These are phyloP conservation scores for Dillenia turbinata DNA, from an alignment of 164 flowering plant genomes.

Conservation along the genomic window DNA sequence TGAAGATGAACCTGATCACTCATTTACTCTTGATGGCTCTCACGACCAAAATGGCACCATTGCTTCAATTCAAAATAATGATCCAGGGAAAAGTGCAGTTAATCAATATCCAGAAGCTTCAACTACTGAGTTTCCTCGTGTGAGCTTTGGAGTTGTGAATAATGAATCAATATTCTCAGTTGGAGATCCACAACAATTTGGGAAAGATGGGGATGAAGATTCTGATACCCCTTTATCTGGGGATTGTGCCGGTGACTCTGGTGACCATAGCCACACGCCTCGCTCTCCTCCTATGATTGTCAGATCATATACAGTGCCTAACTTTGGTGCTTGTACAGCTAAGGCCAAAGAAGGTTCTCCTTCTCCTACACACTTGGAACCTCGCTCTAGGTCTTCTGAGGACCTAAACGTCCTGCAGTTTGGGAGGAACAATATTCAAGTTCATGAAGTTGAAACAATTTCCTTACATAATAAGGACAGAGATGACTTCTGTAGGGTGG, in stretches of 20 bases:
- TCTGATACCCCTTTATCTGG: constrained; percentile 26
- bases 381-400: constrained; percentile 47
- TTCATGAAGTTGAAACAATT: constrained; percentile 5
- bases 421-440: constrained; percentile 11
- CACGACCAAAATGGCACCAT: constrained; percentile 21
- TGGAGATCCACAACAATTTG: constrained; percentile 42
- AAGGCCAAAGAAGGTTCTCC: constrained; percentile 18
- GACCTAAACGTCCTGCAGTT: constrained; percentile 34
- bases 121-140: constrained; percentile 27
- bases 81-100: constrained; percentile 15
- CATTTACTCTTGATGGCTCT: constrained; percentile 36
- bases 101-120: constrained; percentile 23
- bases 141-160: constrained; percentile 25
- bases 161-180: constrained; percentile 43
- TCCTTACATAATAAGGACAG: constrained; percentile 20
- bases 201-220: constrained; percentile 35
- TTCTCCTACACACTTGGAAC: constrained; percentile 8
- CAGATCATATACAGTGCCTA: constrained; percentile 59
- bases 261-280: constrained; percentile 26
- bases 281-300: constrained; percentile 23
- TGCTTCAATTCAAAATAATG: constrained; percentile 19
- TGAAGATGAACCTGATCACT: constrained; percentile 42
- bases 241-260: constrained; percentile 31
- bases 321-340: constrained; percentile 18
- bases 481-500: constrained; percentile 21